Evolutionary conservation across 129 eudicot species (phyloP), one percentile per base, ranked within the genome.

Genomic region (Flaveria brownii): DNA sequence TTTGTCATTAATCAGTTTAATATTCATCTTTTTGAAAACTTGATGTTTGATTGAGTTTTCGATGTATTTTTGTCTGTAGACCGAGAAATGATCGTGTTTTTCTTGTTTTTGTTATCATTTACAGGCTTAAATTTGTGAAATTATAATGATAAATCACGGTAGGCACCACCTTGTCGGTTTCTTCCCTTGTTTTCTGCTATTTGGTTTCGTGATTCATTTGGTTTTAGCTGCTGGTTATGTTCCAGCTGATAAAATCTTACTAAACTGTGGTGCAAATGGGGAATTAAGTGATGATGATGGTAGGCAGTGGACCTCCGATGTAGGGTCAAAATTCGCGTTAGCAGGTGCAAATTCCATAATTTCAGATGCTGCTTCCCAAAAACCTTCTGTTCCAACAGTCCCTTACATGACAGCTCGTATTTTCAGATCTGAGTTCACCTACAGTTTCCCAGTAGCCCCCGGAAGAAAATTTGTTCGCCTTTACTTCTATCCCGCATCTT

Each of bases 361-460:
- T 1, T 78, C 92, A 3, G 54, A 85, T 22, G 97, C 98, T 18
- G 86, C 85, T 20, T 49, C 77, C n/a, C 98, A 90, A 68, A 89
- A 86, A 47, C 89, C 96, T 8, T 87, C 94, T 15, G 98, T 93
- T 18, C 92, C 90, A 6, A 80, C 87, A 3, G 89, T 90, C 59
- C 98, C 98, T 45, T 93, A 75, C 80, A 86, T 90, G 98, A 86
- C 89, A 25, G 97, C 91, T n/a, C 87, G 98, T 2, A 72, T 93
- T 66, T 90, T 88, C 81, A 70, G 86, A 55, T 88, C 95, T 14
- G 66, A 77, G 2, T 90, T 83, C 80, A 90, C 98, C 57, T 93
- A 93, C 62, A 83, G 83, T 30, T 81, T 93, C 50, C 95, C 97
- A 0, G 97, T 93, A 52, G 89, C 85, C 8, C 64, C 93, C 20